A percentile compares a stretch with the other conserved stretches of the same genome.
These are phyloP conservation scores for Pulveroboletus sp. DNA, from an alignment of 1,284 basidiomycete species.

Conservation along the genomic window DNA sequence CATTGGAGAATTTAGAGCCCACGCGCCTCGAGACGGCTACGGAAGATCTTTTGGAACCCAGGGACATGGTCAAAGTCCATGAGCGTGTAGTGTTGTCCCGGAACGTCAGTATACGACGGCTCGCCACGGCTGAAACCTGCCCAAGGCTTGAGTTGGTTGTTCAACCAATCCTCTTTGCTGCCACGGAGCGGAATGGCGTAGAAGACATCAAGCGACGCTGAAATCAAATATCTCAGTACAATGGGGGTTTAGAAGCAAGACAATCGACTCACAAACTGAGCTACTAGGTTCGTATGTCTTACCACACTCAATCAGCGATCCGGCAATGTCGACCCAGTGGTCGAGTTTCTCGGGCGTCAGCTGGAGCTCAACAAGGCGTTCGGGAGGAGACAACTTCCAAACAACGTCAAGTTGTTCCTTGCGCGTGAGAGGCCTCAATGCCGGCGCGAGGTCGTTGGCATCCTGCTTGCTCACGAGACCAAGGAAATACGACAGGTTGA, in stretches of 20 bases:
- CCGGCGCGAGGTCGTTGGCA: constrained; percentile 23
- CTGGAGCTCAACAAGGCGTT: constrained; percentile 35
- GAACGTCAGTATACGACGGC: constrained; percentile 32
- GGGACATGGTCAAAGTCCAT: constrained; percentile 40
- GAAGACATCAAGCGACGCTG: constrained; percentile 30
- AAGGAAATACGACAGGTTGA: constrained; percentile 39
- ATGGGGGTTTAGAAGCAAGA: background rate
- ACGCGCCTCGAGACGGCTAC: constrained; percentile 32
- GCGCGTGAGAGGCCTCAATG: constrained; percentile 22
- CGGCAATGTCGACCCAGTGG: constrained; percentile 37
- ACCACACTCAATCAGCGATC: constrained; percentile 35
- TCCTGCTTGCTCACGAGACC: constrained; percentile 33
- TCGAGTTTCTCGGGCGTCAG: constrained; percentile 31
- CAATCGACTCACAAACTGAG: constrained; percentile 29
- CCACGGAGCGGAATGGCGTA: constrained; percentile 36
- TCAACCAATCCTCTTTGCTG: constrained; percentile 38
- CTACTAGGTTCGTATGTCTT: constrained; percentile 29
- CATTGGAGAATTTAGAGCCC: constrained; percentile 25
- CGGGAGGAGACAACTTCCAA: constrained; percentile 34
- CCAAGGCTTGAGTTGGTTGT: constrained; percentile 39
- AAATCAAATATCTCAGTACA: background rate
- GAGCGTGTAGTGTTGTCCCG: constrained; percentile 36
- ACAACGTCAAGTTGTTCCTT: constrained; percentile 30
- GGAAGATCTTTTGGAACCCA: constrained; percentile 37
- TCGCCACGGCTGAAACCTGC: constrained; percentile 27